phyloP scores from a whole-genome alignment of 129 eudicot species.

The Helianthus annuus region HanXRQr2.0-SUNRISE NC_035441.2:131879611-131880110 shows the following conservation, averaged over 20 bases:
- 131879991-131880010: too few relatives aligned
- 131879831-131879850: slow-evolving; percentile 78
- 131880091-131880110: too few relatives aligned
- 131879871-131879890: too few relatives aligned
- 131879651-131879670: slow-evolving; percentile 49
- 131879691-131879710: slow-evolving; percentile 50
- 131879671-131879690: slow-evolving; percentile 58
- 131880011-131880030: too few relatives aligned
- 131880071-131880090: too few relatives aligned
- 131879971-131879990: too few relatives aligned
- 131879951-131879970: too few relatives aligned
- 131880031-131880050: too few relatives aligned
- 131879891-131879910: too few relatives aligned
- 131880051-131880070: too few relatives aligned
- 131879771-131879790: slow-evolving; percentile 83
- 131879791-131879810: slow-evolving; percentile 59
- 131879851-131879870: slow-evolving; percentile 14
- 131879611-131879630: neutral
- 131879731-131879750: slow-evolving; percentile 60
- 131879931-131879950: too few relatives aligned
- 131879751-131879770: slow-evolving; percentile 78
- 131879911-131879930: too few relatives aligned
- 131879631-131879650: slow-evolving; percentile 72
- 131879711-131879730: slow-evolving; percentile 82
- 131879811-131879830: slow-evolving; percentile 84